These are phyloP conservation scores for Fusarium nelsonii DNA, from an alignment of 2,329 filamentous ascomycete species.

Conservation along the genomic window DNA sequence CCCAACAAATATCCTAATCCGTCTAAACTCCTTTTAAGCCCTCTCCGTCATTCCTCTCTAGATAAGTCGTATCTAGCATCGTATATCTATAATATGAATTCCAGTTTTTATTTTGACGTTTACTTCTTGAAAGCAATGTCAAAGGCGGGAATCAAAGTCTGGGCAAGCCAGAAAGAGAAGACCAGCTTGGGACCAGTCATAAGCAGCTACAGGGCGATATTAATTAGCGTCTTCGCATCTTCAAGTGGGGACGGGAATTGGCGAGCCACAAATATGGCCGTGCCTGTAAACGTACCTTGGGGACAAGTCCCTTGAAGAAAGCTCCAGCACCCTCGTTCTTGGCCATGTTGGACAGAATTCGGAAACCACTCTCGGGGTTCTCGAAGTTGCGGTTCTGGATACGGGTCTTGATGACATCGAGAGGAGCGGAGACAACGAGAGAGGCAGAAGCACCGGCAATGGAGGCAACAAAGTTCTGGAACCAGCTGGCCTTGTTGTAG, in stretches of 20 bases:
- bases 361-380: conserved; percentile 93
- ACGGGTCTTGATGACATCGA: conserved; percentile 98
- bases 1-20: conserved; percentile 38
- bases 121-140: conserved; percentile 61
- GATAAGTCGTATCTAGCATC: conserved; percentile 33
- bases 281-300: conserved; percentile 71
- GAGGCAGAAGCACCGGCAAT: conserved; percentile 95
- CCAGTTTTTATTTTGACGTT: conserved; percentile 11
- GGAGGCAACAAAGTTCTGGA: conserved; percentile 97
- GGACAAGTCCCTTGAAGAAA: conserved; percentile 98
- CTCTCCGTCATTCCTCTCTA: conserved; percentile 15
- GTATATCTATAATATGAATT: conserved; percentile 31
- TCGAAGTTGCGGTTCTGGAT: conserved; percentile 99
- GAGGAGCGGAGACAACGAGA: conserved; percentile 93
- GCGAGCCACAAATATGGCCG: conserved; percentile 1
- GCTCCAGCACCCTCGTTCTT: conserved; percentile 85
- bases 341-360: conserved; percentile 92
- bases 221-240: conserved; percentile 32
- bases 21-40: conserved; percentile 41
- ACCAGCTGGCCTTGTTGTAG: conserved; percentile 95
- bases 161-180: conserved; percentile 99
- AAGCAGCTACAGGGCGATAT: conserved; percentile 70
- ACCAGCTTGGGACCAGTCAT: conserved; percentile 99
- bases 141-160: conserved; percentile 96
- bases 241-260: conserved; percentile 23